Percentiles rank a stretch among this genome's conserved stretches.
Evolutionary conservation across 305 asterid genomes (phyloP).

Genomic region (Fraxinus platypoda): DNA sequence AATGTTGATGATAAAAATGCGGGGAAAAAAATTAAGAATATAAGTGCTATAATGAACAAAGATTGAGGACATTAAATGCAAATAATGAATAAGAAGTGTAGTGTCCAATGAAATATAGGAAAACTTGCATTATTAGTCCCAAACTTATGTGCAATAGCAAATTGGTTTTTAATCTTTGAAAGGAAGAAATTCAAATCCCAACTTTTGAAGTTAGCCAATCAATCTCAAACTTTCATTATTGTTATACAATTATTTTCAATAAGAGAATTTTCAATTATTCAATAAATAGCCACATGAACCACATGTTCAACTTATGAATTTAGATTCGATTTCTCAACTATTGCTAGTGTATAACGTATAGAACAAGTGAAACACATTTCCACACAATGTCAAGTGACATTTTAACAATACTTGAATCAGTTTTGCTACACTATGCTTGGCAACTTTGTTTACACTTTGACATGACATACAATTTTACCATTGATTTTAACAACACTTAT

Average conservation of each 20-base stretch:
- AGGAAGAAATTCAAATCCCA: background rate
- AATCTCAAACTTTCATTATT: background rate
- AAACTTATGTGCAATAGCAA: background rate
- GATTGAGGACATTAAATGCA: background rate
- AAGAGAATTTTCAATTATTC: background rate
- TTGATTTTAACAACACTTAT: background rate
- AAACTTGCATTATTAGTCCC: background rate
- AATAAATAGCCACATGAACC: background rate
- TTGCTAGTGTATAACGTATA: background rate
- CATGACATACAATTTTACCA: background rate
- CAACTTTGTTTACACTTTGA: background rate
- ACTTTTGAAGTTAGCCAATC: background rate
- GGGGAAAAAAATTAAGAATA: background rate
- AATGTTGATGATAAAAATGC: background rate
- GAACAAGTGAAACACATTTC: background rate
- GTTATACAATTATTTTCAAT: background rate
- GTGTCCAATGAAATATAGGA: background rate
- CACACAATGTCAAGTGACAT: background rate
- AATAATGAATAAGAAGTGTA: too few species aligned
- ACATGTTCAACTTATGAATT: background rate
- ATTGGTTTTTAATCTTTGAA: background rate
- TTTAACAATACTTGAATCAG: background rate
- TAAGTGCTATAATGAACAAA: background rate
- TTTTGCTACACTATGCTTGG: background rate
- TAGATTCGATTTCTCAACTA: background rate